Percentiles rank a stretch among this genome's conserved stretches.
Evolutionary conservation across 2,329 filamentous ascomycete genomes (phyloP).

Genomic region (Neocatenulostroma microsporum): DNA sequence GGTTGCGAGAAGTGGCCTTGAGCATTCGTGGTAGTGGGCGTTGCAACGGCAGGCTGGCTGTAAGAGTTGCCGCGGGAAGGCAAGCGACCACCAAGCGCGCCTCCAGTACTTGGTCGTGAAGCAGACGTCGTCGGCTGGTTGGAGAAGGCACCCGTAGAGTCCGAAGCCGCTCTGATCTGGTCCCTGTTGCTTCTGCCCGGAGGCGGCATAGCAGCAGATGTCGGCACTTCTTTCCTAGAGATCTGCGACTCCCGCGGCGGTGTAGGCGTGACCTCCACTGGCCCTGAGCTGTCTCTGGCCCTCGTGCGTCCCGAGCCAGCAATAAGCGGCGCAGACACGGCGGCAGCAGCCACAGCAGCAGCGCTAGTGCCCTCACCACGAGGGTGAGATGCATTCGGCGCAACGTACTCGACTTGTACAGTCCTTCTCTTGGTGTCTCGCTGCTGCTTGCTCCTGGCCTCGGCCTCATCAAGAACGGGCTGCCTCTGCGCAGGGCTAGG

Average conservation of each 20-base stretch:
- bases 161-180: constrained; percentile 46
- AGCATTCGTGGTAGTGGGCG: constrained; percentile 79
- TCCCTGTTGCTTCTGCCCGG: constrained; percentile 33
- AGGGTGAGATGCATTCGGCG: constrained; percentile 78
- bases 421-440: constrained; percentile 88
- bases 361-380: constrained; percentile 43
- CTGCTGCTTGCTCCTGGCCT: constrained; percentile 44
- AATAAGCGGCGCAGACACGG: constrained; percentile 25
- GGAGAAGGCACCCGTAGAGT: constrained; percentile 34
- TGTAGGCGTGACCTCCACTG: constrained; percentile 35
- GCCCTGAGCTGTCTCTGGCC: constrained; percentile 49
- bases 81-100: constrained; percentile 61
- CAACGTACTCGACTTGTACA: constrained; percentile 95
- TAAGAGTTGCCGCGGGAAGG: constrained; percentile 71
- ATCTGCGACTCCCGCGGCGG: constrained; percentile 15
- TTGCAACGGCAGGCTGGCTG: constrained; percentile 77
- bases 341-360: too few species aligned
- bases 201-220: constrained; percentile 26
- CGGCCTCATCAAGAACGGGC: constrained; percentile 16
- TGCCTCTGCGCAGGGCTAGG: constrained; percentile 13
- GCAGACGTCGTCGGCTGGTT: constrained; percentile 32
- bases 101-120: constrained; percentile 68
- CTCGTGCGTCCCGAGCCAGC: constrained; percentile 37
- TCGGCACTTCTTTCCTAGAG: constrained; percentile 17
- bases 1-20: constrained; percentile 82